Percentiles rank a stretch among this genome's conserved stretches.
Evolutionary conservation across 805 yeast species (phyloP).

Genomic region (Starmerella potacharoeniae): DNA sequence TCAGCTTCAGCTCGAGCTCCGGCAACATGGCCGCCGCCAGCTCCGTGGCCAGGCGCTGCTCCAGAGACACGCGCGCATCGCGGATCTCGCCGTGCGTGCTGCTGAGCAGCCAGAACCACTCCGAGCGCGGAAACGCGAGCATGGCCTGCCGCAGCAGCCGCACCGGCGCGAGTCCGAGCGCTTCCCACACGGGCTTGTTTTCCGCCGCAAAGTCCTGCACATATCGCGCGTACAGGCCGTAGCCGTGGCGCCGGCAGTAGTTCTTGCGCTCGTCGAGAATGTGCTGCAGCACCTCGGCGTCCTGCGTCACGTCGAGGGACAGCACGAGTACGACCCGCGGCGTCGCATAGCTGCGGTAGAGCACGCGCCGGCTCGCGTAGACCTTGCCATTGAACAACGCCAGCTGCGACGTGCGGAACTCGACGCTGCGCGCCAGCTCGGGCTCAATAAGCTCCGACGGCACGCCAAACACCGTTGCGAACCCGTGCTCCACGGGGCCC

Average conservation of each 20-base stretch:
- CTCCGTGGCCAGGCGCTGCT: not conserved
- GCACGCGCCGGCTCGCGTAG: constrained; percentile 20
- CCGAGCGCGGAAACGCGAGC: constrained; percentile 74
- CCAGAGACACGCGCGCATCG: not conserved
- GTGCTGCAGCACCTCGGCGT: constrained; percentile 45
- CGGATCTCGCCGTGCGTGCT: constrained; percentile 41
- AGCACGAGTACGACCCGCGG: constrained; percentile 55
- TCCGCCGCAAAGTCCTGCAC: constrained; percentile 52
- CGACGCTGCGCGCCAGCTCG: constrained; percentile 20
- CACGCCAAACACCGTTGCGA: not conserved
- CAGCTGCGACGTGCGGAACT: constrained; percentile 25
- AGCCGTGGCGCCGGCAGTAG: constrained; percentile 63
- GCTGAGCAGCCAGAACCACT: constrained; percentile 74
- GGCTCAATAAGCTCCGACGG: constrained; percentile 22
- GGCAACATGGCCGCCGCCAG: not conserved
- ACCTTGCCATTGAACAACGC: constrained; percentile 20
- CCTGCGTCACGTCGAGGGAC: constrained; percentile 61
- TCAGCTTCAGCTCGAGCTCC: not conserved
- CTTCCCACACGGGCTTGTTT: constrained; percentile 23
- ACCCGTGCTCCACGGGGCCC: not conserved
- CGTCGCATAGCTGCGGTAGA: constrained; percentile 12
- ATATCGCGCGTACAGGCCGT: constrained; percentile 74
- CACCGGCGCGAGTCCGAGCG: constrained; percentile 43
- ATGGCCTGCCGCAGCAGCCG: constrained; percentile 68
- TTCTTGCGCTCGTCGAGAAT: constrained; percentile 72